phyloP scores from a whole-genome alignment of 345 rosid species.

The Gossypium rotundifolium region DNA sequence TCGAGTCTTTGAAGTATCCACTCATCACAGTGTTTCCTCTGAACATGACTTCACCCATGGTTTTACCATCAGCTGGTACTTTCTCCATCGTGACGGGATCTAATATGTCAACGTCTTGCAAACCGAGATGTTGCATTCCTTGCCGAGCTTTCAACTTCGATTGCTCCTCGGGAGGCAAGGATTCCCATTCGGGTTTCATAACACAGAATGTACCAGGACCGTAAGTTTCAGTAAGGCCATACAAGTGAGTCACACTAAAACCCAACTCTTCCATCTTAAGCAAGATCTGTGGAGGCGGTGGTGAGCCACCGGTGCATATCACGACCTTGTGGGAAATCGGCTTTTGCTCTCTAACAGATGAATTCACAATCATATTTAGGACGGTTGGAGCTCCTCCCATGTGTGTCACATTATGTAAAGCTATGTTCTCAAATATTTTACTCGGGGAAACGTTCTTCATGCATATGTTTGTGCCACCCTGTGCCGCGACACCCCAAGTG shows the following conservation, averaged over 20 bases:
- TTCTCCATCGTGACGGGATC: constrained; percentile 50
- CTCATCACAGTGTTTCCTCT: constrained; percentile 78
- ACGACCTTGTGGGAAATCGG: constrained; percentile 50
- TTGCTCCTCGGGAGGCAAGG: constrained; percentile 36
- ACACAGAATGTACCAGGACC: constrained; percentile 64
- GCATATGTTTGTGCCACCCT: constrained; percentile 78
- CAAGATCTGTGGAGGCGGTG: constrained; percentile 55
- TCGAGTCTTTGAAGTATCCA: constrained; percentile 56
- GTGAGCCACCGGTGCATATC: constrained; percentile 59
- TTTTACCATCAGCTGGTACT: constrained; percentile 51
- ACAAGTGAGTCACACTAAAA: constrained; percentile 53
- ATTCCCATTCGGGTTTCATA: constrained; percentile 76
- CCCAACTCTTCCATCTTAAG: constrained; percentile 62
- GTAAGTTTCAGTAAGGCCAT: constrained; percentile 74
- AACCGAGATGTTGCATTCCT: constrained; percentile 63
- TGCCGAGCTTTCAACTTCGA: constrained; percentile 57
- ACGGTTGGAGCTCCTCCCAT: constrained; percentile 88
- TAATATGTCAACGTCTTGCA: constrained; percentile 59
- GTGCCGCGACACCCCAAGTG: constrained; percentile 79
- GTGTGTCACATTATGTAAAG: constrained; percentile 55
- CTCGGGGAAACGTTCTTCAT: constrained; percentile 51
- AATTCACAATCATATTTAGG: constrained; percentile 70
- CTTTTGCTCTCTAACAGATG: constrained; percentile 25
- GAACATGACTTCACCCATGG: constrained; percentile 66
- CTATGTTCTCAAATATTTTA: constrained; percentile 51